These are phyloP conservation scores for Lasiosphaeria miniovina DNA, from an alignment of 495 filamentous ascomycete genomes.

Conservation along the genomic window DNA sequence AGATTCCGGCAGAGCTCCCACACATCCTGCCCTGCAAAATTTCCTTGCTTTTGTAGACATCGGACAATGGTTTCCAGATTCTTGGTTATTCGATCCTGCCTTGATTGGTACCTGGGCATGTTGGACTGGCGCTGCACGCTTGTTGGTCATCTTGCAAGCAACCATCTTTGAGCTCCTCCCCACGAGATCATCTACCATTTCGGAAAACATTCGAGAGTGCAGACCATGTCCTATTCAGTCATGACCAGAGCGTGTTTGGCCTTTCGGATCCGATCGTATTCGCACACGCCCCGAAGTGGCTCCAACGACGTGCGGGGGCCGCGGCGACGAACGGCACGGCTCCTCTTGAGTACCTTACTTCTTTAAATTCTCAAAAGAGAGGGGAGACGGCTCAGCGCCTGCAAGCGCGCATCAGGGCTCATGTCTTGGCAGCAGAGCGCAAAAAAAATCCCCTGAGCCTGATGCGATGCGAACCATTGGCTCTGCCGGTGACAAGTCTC, in stretches of 20 bases:
- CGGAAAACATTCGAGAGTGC: neutral
- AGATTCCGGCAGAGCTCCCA: slow-evolving; percentile 27
- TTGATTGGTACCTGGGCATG: neutral
- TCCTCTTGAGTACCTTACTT: neutral
- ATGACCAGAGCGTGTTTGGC: neutral
- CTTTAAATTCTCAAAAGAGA: neutral
- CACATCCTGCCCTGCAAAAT: slow-evolving; percentile 15
- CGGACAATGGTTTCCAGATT: neutral
- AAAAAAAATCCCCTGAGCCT: neutral
- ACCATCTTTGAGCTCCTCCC: neutral
- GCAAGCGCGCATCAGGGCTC: neutral
- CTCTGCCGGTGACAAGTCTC: neutral
- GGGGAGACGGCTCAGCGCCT: neutral
- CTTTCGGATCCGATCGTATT: slow-evolving; percentile 3
- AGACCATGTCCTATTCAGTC: neutral
- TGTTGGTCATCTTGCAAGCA: neutral
- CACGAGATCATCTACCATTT: neutral
- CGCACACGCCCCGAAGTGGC: slow-evolving; percentile 3
- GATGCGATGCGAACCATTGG: neutral
- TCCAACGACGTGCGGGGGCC: neutral
- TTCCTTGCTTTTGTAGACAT: slow-evolving; percentile 12
- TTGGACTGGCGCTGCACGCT: neutral
- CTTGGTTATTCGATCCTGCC: neutral
- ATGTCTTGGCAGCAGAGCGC: slow-evolving; percentile 3
- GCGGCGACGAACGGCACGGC: too few species aligned